Percentiles rank a stretch among this genome's conserved stretches.
phyloP scores from a whole-genome alignment of 2,329 filamentous ascomycete species.

The Cytospora schulzeri region DNA sequence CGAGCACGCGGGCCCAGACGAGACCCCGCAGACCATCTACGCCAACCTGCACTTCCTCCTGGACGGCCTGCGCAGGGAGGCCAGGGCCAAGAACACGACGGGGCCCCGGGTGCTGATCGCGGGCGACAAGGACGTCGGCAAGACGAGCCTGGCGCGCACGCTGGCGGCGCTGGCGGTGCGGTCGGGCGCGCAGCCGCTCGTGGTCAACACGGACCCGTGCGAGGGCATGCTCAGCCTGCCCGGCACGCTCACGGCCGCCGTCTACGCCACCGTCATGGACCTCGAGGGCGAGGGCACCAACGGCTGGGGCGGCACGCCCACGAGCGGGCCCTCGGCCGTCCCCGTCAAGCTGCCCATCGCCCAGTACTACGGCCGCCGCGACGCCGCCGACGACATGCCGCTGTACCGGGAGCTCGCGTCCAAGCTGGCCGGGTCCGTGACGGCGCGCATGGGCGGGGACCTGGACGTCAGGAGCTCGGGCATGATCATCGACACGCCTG shows the following conservation, averaged over 20 bases:
- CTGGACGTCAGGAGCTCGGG: constrained; percentile 70
- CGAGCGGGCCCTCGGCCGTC: constrained; percentile 83
- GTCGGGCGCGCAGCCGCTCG: constrained; percentile 71
- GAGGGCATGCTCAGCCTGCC: constrained; percentile 79
- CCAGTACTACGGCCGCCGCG: constrained; percentile 80
- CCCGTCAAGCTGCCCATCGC: constrained; percentile 91
- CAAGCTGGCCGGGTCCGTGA: constrained; percentile 76
- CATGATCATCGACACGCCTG: constrained; percentile 83
- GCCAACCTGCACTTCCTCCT: constrained; percentile 88
- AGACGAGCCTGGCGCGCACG: constrained; percentile 78
- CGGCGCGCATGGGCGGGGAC: constrained; percentile 77
- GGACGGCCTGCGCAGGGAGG: constrained; percentile 65
- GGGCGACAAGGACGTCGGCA: constrained; percentile 77
- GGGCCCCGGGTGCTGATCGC: constrained; percentile 85
- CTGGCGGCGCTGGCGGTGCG: constrained; percentile 79
- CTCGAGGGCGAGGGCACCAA: constrained; percentile 70
- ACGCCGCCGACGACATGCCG: constrained; percentile 70
- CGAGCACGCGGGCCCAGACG: constrained; percentile 67
- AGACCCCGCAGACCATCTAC: constrained; percentile 79
- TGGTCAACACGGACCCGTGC: constrained; percentile 81
- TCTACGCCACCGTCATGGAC: constrained; percentile 85
- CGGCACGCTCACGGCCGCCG: constrained; percentile 82
- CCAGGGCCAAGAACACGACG: constrained; percentile 47
- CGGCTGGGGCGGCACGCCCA: constrained; percentile 87
- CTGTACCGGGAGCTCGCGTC: constrained; percentile 76